Conservation (phyloP, 208 protist species). For the Leishmania martiniquensis region DNA sequence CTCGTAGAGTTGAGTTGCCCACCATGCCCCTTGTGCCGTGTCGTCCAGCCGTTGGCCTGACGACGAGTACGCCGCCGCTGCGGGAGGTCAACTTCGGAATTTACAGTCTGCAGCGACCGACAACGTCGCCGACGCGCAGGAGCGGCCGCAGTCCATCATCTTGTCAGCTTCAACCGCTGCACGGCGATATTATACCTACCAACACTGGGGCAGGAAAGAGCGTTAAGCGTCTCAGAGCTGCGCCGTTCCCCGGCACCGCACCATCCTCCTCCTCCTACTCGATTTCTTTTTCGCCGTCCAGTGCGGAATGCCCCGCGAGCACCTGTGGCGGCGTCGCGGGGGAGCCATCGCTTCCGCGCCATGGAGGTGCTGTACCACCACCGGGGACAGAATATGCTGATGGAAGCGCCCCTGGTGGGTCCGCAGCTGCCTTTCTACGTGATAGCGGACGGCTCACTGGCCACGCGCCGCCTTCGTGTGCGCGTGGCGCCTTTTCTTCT, state of each 20-base stretch:
- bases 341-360: background rate
- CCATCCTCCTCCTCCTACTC: background rate
- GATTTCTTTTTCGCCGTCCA: background rate
- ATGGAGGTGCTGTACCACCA: background rate
- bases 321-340: background rate
- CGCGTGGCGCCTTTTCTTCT: background rate
- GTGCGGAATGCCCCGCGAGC: background rate
- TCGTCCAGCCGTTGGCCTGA: background rate
- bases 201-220: background rate
- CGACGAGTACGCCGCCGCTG: background rate
- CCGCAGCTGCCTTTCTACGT: background rate
- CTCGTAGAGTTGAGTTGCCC: background rate
- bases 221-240: background rate
- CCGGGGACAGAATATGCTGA: background rate
- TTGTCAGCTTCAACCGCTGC: background rate
- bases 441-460: background rate
- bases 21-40: background rate
- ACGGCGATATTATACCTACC: background rate
- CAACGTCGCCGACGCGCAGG: constrained; percentile 22
- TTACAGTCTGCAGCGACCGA: constrained; percentile 11
- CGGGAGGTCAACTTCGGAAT: constrained; percentile 20
- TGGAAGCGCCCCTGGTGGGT: background rate
- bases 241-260: background rate
- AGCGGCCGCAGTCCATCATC: background rate
- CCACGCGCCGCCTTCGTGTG: background rate